Base-by-base conservation (phyloP, 164 flowering plant species). In the Hamamelis virginiana region DNA sequence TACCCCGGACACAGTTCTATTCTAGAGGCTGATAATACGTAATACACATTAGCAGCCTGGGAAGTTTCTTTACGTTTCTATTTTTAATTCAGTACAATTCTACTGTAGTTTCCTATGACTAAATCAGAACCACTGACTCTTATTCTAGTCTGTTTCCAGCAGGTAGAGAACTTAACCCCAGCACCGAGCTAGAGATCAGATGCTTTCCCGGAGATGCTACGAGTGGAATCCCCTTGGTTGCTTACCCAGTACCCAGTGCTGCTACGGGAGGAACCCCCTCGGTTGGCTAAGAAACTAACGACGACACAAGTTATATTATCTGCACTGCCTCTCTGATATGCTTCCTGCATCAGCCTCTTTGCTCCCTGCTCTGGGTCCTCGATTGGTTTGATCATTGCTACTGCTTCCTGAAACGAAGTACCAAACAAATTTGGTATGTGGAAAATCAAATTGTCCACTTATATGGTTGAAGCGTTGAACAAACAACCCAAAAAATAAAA, bases 291-390 rank as follows among this genome's bases (percentile, higher is more conserved):
- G 83, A 94, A 94, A 59, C 96, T 92, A 15, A 94, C 97, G 11
- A 94, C 96, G n/a, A 94, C 94, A 75, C 91, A 84, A 15, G 97
- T 94, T 25, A 91, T 94, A 46, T 94, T 94, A 73, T 94, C 98
- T 38, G 91, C 97, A 72, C 98, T 94, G 38, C 98, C 98, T 76
- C 97, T 83, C 66, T 89, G 90, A 70, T 74, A 84, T 41, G 98
- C 98, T 81, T 91, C 97, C 60, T 83, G 88, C 94, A 90, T 81
- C 75, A 91, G 77, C 71, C 86, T 89, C 77, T 83, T 89, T 4
- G 97, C 94, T 16, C 92, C 97, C 77, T 83, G 78, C 75, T 91
- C 97, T 8, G 97, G 85, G 62, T 90, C 97, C 66, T 80, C 77
- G 14, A 91, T 86, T 48, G 91, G 80, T 75, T 87, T 87, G 15